Conservation (phyloP, 129 eudicot species). For the Gnaphalium uliginosum region DNA sequence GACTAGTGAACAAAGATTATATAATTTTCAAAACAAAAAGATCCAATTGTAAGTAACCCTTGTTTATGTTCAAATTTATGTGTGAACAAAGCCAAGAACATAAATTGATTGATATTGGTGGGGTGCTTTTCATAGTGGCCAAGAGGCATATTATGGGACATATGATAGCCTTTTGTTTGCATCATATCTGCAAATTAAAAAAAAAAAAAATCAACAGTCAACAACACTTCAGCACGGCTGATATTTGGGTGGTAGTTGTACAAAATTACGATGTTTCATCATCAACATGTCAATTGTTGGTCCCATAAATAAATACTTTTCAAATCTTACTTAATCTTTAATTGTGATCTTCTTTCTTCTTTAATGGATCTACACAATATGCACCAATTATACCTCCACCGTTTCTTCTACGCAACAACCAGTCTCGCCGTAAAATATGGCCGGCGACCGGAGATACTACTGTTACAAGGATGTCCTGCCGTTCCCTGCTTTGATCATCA, state of each 20-base stretch:
- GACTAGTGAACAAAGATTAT: not conserved
- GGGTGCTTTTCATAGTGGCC: not conserved
- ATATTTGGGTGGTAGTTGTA: not conserved
- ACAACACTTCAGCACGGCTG: not conserved
- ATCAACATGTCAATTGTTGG: conserved; percentile 18
- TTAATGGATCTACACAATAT: conserved; percentile 1
- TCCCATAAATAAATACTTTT: conserved; percentile 18
- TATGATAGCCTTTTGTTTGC: not conserved
- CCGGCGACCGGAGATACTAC: conserved; percentile 36
- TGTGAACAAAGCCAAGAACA: not conserved
- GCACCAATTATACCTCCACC: conserved; percentile 15
- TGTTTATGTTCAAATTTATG: not conserved
- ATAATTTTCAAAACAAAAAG: not conserved
- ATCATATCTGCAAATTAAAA: not conserved
- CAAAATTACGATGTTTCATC: conserved; percentile 2
- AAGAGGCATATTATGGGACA: not conserved
- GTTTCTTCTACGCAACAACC: conserved; percentile 5
- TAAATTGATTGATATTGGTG: not conserved
- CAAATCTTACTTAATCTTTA: conserved; percentile 33
- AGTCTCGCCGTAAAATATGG: conserved; percentile 22
- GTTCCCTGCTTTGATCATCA: conserved; percentile 61
- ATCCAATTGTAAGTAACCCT: not conserved
- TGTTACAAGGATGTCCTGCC: conserved; percentile 62
- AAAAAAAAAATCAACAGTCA: no score
- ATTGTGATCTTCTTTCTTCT: not conserved